Conservation (phyloP, 208 protist species). For the Acanthamoeba castellanii region DNA sequence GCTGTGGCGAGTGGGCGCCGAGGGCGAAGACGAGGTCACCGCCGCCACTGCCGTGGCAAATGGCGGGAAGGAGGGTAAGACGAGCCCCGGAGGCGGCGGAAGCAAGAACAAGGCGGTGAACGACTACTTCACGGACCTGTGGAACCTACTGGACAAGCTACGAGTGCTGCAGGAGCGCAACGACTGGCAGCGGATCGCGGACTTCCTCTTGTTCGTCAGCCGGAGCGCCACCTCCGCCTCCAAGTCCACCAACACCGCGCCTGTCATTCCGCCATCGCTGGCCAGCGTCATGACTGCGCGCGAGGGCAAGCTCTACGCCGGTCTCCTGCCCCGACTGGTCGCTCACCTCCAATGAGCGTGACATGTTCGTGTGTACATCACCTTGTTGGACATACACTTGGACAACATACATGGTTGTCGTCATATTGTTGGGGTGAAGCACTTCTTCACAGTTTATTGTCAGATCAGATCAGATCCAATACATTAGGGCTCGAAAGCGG, state of each 20-base stretch:
- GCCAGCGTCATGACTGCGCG: not conserved
- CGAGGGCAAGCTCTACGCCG: not conserved
- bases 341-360: not conserved
- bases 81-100: not conserved
- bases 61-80: no score
- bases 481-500: no score
- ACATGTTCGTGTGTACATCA: not conserved
- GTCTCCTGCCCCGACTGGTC: not conserved
- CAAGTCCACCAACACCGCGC: not conserved
- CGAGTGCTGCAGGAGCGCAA: not conserved
- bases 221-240: no score
- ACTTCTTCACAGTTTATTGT: no score
- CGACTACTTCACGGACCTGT: not conserved
- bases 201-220: not conserved
- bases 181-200: not conserved
- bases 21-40: not conserved
- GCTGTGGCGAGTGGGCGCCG: slow-evolving; percentile 14
- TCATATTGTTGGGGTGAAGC: no score
- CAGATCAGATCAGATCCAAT: no score
- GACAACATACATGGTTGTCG: no score
- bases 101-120: not conserved
- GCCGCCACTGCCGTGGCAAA: not conserved
- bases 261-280: not conserved
- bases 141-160: not conserved
- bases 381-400: not conserved